These are phyloP conservation scores for Pseudodiploospora longispora DNA, from an alignment of 2,329 filamentous ascomycete species.

Conservation along the genomic window DNA sequence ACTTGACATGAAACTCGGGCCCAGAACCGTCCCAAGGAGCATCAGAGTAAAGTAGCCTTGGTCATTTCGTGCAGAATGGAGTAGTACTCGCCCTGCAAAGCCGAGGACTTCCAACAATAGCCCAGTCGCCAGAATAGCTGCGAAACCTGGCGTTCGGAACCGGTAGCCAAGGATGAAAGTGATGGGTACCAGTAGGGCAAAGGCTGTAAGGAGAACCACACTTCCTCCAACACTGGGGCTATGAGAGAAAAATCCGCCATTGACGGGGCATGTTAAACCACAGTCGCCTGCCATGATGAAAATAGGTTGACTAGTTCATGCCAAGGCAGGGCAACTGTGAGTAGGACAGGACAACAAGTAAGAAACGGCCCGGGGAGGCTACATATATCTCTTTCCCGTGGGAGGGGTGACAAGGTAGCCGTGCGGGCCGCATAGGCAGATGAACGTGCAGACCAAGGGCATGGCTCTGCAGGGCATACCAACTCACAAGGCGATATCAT, in stretches of 20 bases:
- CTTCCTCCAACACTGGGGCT: slow-evolving; percentile 31
- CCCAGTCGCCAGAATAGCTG: slow-evolving; percentile 30
- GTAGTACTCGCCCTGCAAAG: slow-evolving; percentile 37
- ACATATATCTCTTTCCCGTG: slow-evolving; percentile 1
- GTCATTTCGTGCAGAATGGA: slow-evolving; percentile 25
- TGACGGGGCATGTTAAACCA: slow-evolving; percentile 26
- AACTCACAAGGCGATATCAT: too few relatives aligned
- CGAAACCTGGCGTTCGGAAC: slow-evolving; percentile 32
- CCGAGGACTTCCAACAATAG: slow-evolving; percentile 36
- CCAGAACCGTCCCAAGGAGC: slow-evolving; percentile 38
- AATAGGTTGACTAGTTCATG: slow-evolving; percentile 17
- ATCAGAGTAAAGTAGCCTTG: slow-evolving; percentile 34
- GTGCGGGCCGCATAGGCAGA: too few relatives aligned
- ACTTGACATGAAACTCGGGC: slow-evolving; percentile 36
- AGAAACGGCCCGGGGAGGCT: not conserved
- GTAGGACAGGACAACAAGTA: slow-evolving; percentile 3
- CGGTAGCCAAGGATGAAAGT: slow-evolving; percentile 30
- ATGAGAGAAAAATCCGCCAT: slow-evolving; percentile 30
- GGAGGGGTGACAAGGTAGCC: too few relatives aligned
- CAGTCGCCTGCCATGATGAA: slow-evolving; percentile 28
- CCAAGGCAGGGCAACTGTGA: slow-evolving; percentile 10
- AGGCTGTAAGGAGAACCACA: slow-evolving; percentile 30
- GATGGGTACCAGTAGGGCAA: slow-evolving; percentile 31
- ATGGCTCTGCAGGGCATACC: too few relatives aligned
- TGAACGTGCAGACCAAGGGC: too few relatives aligned